Evolutionary conservation across 2,329 filamentous ascomycete species (phyloP), one percentile per base, ranked within the genome.

Genomic region (Colletotrichum coccodes): DNA sequence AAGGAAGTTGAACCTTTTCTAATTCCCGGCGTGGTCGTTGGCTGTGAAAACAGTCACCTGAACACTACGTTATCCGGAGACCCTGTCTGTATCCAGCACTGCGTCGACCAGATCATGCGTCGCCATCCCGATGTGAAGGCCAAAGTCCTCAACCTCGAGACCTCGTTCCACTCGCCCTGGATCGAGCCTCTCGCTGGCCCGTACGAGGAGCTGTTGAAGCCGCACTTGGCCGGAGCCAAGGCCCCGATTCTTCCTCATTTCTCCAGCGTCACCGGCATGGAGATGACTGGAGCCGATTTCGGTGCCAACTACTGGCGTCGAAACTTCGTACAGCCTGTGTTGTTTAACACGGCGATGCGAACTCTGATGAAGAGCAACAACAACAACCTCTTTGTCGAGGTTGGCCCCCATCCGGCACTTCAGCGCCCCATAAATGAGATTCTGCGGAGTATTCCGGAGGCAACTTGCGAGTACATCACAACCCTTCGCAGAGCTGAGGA

Each of bases 401-500:
- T 76, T 8, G 74, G 74, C 0, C 73, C 74, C 1, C 74, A 76
- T 26, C 50, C 71, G 1, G 71, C 73, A 0, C 67, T 76, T 2
- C 58, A 68, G 11, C 68, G 73, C 0, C 73, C 73, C 2, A 38
- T 76, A 11, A 53, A 69, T 2, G 72, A 75, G 8, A 71, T 71
- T n/a, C 74, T 86, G 18, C 84, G 84, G 70, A 75, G 60, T 28
- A 49, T 64, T 3, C 64, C 64, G 11, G 44, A 58, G 16, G 60
- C 60, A 9, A 16, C 58, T 1, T 68, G 52, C 49, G 77, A 79
- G 2, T 86, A 86, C 65, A 75, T 78, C 11, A 79, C 83, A 0
- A 78, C 79, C 0, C 83, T 92, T 1, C 73, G 86, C 3, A 84
- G 87, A 30, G 84, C 85, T 14, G 83, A 86, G 58, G 79, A 86